phyloP scores from a whole-genome alignment of 2,329 filamentous ascomycete species.

The Pseudogymnoascus sp. region DNA sequence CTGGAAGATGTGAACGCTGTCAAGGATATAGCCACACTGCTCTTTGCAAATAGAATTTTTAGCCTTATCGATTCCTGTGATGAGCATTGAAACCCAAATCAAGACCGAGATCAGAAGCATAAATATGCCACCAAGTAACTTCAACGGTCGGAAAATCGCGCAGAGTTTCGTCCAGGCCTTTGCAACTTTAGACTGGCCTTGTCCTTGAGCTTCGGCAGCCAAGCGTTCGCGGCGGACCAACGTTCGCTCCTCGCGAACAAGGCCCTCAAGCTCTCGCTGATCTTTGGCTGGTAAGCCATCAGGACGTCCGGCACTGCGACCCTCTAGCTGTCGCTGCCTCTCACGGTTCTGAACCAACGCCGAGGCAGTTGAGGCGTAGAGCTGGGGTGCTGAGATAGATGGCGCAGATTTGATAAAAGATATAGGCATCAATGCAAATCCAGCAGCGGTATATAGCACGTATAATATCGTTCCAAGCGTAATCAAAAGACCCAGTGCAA shows the following conservation, averaged over 20 bases:
- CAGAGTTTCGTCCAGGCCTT: conserved; percentile 72
- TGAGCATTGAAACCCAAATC: conserved; percentile 85
- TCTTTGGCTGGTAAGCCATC: conserved; percentile 77
- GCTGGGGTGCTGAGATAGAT: conserved; percentile 71
- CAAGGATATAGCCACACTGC: conserved; percentile 86
- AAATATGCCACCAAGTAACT: conserved; percentile 75
- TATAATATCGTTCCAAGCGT: conserved; percentile 82
- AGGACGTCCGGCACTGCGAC: conserved; percentile 69
- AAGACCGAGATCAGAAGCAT: conserved; percentile 67
- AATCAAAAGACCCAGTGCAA: conserved; percentile 80
- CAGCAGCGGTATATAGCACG: conserved; percentile 79
- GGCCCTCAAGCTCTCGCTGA: conserved; percentile 75
- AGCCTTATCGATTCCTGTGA: conserved; percentile 93
- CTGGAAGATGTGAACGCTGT: conserved; percentile 83
- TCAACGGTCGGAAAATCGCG: conserved; percentile 78
- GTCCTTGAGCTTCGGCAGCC: conserved; percentile 72
- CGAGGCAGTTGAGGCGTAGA: conserved; percentile 68
- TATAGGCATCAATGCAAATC: conserved; percentile 80
- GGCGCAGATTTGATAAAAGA: conserved; percentile 89
- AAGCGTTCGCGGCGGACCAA: conserved; percentile 82
- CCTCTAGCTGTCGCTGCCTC: conserved; percentile 83
- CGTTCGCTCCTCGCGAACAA: conserved; percentile 86
- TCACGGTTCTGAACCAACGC: conserved; percentile 84
- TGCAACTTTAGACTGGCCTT: conserved; percentile 68
- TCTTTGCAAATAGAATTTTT: conserved; percentile 90